These are phyloP conservation scores for Haplosporangium sp. DNA, from an alignment of 371 early-diverging fungal genomes.

Conservation along the genomic window DNA sequence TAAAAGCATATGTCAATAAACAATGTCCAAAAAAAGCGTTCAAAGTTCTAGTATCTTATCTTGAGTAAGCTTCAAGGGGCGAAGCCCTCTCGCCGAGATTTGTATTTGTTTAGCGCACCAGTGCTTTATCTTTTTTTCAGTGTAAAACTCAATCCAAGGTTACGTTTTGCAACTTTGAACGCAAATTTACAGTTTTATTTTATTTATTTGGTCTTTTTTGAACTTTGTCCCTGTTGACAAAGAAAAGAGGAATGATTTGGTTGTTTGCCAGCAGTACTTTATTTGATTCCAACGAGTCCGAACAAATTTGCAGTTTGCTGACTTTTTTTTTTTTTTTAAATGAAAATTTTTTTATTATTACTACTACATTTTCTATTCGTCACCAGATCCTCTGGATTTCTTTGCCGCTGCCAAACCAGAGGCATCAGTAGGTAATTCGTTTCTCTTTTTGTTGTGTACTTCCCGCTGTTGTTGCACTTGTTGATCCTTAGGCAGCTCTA, in stretches of 20 bases:
- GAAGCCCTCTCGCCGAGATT: background rate
- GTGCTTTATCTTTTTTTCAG: background rate
- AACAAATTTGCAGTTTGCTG: no score
- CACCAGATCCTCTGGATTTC: conserved; percentile 33
- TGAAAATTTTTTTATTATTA: background rate
- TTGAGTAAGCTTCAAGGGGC: conserved; percentile 15
- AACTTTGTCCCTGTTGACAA: no score
- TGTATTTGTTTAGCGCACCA: background rate
- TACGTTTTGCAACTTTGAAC: conserved; percentile 15
- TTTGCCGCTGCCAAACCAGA: conserved; percentile 22
- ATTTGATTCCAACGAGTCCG: no score
- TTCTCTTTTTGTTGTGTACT: conserved; percentile 28
- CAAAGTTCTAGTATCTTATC: conserved; percentile 16
- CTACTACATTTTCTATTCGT: background rate
- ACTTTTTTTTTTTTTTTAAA: no score
- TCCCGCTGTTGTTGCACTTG: conserved; percentile 4
- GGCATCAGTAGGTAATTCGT: conserved; percentile 19
- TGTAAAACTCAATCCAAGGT: conserved; percentile 12
- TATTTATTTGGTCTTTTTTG: background rate
- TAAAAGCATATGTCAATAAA: background rate
- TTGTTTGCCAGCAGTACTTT: no score
- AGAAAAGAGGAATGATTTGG: no score
- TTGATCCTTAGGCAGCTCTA: conserved; percentile 49
- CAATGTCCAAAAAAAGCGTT: conserved; percentile 7
- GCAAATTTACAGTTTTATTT: conserved; percentile 7